Evolutionary conservation across 1,284 basidiomycete species (phyloP), one percentile per base, ranked within the genome.

Genomic region (Phellopilus nigrolimitatus): DNA sequence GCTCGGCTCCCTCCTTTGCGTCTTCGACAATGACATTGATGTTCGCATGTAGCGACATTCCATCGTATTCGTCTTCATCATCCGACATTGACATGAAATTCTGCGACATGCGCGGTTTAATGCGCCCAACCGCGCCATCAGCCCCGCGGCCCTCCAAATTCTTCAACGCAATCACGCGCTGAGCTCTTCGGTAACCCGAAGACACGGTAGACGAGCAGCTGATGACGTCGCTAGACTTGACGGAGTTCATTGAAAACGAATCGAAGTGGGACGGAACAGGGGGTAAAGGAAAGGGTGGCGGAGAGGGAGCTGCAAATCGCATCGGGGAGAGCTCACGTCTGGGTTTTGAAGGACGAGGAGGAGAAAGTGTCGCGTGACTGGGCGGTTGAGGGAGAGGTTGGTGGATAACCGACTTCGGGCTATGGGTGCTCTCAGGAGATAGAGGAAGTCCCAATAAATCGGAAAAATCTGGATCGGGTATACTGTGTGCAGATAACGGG

Each of bases 121-220:
- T 24, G 24, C 60, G 58, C 27, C 56, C 42, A 5, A 47, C 54
- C 2, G 49, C 55, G 52, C 54, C 38, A 57, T 53, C 57, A 45
- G 51, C 55, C 50, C 58, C 66, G 15, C 77, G 78, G 7, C 83
- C 82, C 58, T 85, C 83, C 22, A 85, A 72, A 33, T 75, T 71
- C 0, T 81, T 82, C 7, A 85, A 74, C 0, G 83, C 82, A 31
- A 78, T 75, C 51, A 66, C 68, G 1, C 72, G 69, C 51, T 73
- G 68, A 37, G 62, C 64, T 43, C 64, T 65, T 6, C 61, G 57
- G 27, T 60, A 56, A 22, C 47, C 36, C 5, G 56, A 51, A 13
- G 56, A 58, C 3, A 54, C 50, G n/a, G 56, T 57, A 1, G 68
- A 66, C 5, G 60, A 56, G 10, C 53, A 49, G 43, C 53, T 55